Conservation (phyloP, 2,329 filamentous ascomycete species). For the Penicillium capsulatum region DNA sequence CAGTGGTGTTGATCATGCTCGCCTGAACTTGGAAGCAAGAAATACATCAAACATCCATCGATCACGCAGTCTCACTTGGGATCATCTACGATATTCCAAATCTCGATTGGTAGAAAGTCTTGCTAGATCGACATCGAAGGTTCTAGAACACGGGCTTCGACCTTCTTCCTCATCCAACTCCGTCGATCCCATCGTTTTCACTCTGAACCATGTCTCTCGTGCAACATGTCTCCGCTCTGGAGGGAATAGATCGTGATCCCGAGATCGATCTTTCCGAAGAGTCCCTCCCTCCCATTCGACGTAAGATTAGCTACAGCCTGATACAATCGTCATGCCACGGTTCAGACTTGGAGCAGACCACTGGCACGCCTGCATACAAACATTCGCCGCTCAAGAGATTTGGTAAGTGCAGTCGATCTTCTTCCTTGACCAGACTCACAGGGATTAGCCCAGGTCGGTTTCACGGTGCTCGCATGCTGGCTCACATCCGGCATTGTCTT, state of each 20-base stretch:
- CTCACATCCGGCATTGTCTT: conserved; percentile 76
- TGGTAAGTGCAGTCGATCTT: conserved; percentile 18
- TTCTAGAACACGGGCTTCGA: background rate
- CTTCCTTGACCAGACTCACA: conserved; percentile 4
- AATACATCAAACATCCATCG: too few species aligned
- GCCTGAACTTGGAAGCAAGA: too few species aligned
- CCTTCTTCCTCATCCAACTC: background rate
- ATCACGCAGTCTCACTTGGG: too few species aligned
- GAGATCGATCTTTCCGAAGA: conserved; percentile 17
- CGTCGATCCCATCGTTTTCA: conserved; percentile 9
- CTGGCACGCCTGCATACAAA: conserved; percentile 49
- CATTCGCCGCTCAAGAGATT: conserved; percentile 39
- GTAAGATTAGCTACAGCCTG: conserved; percentile 40
- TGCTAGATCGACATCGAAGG: background rate
- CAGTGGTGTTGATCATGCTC: too few species aligned
- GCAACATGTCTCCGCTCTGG: conserved; percentile 49
- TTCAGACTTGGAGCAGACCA: conserved; percentile 32
- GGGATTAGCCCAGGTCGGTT: conserved; percentile 54
- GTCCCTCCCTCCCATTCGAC: conserved; percentile 16
- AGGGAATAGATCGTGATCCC: conserved; percentile 46
- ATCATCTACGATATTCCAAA: too few species aligned
- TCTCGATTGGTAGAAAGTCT: too few species aligned
- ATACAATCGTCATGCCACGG: conserved; percentile 36
- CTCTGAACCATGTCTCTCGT: conserved; percentile 45
- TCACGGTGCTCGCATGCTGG: conserved; percentile 68